Evolutionary conservation across 2,329 filamentous ascomycete species (phyloP).

Genomic region (Hirsutella thompsonii): DNA sequence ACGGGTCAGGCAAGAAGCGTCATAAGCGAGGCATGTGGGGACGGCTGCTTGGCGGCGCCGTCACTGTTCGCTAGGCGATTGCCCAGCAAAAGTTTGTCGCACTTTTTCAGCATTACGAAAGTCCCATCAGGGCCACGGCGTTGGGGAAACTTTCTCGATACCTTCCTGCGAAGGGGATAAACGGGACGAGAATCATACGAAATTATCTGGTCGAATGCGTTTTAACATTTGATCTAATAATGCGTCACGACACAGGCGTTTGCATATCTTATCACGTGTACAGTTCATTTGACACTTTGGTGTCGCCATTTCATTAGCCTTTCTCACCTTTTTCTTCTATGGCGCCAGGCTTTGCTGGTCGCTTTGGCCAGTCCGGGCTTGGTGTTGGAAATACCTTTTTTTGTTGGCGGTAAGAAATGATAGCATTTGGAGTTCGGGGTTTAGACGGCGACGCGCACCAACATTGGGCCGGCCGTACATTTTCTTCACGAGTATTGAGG

Average conservation of each 20-base stretch:
- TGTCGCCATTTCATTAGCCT: neutral
- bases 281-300: neutral
- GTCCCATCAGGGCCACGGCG: neutral
- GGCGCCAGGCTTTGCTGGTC: neutral
- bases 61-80: slow-evolving; percentile 20
- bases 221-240: neutral
- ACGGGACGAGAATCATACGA: neutral
- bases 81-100: neutral
- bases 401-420: neutral
- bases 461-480: neutral
- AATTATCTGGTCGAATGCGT: neutral
- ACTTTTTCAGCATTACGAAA: neutral
- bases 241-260: neutral
- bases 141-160: neutral
- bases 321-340: slow-evolving; percentile 1
- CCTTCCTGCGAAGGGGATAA: neutral
- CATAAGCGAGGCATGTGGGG: slow-evolving; percentile 38
- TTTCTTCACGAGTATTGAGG: neutral
- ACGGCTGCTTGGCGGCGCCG: slow-evolving; percentile 35
- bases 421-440: neutral
- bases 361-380: neutral
- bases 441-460: neutral
- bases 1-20: slow-evolving; percentile 33
- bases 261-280: neutral
- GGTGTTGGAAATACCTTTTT: slow-evolving; percentile 1